Conservation (phyloP, 805 yeast genomes). For the Zygoascus biomembranicola region DNA sequence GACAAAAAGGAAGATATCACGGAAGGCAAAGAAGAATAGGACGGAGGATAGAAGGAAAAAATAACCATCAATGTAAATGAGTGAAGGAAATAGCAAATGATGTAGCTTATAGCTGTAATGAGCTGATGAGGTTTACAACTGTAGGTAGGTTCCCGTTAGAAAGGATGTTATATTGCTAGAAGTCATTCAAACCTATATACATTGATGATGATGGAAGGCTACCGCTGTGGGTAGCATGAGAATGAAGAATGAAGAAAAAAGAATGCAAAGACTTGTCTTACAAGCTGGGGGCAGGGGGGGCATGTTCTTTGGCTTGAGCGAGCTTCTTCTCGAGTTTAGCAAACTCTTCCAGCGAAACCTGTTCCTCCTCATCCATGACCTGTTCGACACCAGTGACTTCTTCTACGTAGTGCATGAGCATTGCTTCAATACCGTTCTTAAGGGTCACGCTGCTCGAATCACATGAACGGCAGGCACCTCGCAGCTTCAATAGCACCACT, state of each 20-base stretch:
- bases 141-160: too few species aligned
- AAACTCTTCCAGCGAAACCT: conserved; percentile 70
- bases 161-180: too few species aligned
- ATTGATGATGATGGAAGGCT: too few species aligned
- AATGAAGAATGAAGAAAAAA: too few species aligned
- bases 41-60: neutral
- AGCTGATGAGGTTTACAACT: neutral
- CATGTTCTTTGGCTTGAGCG: conserved; percentile 23
- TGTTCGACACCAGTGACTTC: conserved; percentile 87
- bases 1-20: neutral
- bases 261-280: neutral
- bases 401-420: conserved; percentile 94
- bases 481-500: conserved; percentile 75
- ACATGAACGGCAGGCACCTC: conserved; percentile 95
- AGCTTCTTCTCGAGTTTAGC: conserved; percentile 68
- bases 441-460: conserved; percentile 85
- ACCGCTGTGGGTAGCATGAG: too few species aligned
- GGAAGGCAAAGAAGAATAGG: neutral
- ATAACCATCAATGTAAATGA: neutral
- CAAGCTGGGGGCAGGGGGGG: conserved; percentile 3
- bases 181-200: too few species aligned
- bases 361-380: conserved; percentile 71
- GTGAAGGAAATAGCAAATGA: neutral
- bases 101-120: neutral
- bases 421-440: conserved; percentile 93